Conservation (phyloP, 225 moss, liverwort and hornwort genomes). For the Pseudisothecium myosuroides region DNA sequence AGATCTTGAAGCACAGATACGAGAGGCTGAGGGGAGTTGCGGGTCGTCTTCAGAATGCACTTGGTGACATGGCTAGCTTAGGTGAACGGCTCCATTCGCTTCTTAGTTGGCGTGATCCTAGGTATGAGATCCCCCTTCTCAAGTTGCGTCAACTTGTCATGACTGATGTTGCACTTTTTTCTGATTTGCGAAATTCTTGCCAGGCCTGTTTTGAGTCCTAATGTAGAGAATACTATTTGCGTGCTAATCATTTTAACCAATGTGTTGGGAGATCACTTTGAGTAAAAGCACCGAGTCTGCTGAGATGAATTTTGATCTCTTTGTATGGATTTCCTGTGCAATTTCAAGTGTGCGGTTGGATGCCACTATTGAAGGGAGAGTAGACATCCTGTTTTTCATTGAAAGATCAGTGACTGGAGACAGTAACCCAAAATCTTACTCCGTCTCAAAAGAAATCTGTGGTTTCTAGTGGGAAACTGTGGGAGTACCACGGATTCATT, state of each 20-base stretch:
- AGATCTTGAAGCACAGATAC: constrained; percentile 72
- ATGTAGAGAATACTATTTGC: not conserved
- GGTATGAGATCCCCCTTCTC: not conserved
- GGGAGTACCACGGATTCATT: too few species aligned
- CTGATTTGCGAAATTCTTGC: not conserved
- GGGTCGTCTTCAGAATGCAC: constrained; percentile 70
- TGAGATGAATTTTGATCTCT: not conserved
- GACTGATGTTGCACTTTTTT: not conserved
- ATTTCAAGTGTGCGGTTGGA: not conserved
- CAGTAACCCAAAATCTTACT: not conserved
- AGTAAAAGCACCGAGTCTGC: not conserved
- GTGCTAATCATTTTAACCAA: not conserved
- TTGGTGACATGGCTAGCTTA: constrained; percentile 69
- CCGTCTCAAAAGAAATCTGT: too few species aligned
- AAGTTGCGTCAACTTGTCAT: not conserved
- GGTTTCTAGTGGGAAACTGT: too few species aligned
- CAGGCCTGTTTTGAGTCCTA: not conserved
- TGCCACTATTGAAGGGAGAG: not conserved
- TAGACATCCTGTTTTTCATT: not conserved
- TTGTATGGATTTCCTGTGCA: not conserved
- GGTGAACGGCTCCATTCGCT: constrained; percentile 81
- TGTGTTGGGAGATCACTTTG: not conserved
- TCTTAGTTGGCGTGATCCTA: constrained; percentile 89
- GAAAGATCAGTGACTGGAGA: not conserved
- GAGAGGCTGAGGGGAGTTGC: constrained; percentile 88